Evolutionary conservation across 2,329 filamentous ascomycete genomes (phyloP).

Genomic region (Ceratocystis ficicola): DNA sequence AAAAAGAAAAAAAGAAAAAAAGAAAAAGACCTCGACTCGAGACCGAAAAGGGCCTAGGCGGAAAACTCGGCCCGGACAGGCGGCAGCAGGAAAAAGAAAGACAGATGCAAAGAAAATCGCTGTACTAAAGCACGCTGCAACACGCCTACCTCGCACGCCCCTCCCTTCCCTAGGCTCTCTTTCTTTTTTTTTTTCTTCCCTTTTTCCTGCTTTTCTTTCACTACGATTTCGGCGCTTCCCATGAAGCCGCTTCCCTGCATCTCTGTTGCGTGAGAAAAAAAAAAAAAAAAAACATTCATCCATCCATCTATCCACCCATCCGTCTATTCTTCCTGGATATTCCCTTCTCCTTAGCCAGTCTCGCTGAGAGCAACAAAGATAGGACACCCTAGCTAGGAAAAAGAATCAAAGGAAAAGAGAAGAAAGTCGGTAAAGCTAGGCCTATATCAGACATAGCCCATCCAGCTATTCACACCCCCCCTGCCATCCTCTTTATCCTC

Average conservation of each 20-base stretch:
- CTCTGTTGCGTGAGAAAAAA: neutral
- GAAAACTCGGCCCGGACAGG: neutral
- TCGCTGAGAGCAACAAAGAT: neutral
- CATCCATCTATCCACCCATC: too few relatives aligned
- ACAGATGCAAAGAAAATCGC: constrained; percentile 2
- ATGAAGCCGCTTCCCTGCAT: neutral
- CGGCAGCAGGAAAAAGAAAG: neutral
- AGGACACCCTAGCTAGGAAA: too few relatives aligned
- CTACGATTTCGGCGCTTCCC: neutral
- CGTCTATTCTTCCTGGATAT: neutral
- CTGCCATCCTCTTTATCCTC: neutral
- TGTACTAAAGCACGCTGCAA: neutral
- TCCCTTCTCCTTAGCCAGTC: neutral
- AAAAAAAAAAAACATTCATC: too few relatives aligned
- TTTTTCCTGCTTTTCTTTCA: neutral
- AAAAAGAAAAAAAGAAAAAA: neutral
- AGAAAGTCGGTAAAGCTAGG: neutral
- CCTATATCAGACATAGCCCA: neutral
- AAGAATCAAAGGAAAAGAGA: too few relatives aligned
- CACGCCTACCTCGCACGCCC: neutral
- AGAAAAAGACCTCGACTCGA: neutral
- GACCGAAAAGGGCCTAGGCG: neutral
- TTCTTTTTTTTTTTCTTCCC: neutral
- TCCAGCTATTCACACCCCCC: neutral
- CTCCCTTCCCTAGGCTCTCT: neutral